Percentiles rank a stretch among this genome's conserved stretches.
phyloP scores from a whole-genome alignment of 2,329 filamentous ascomycete species.

The Colletotrichum orchidophilum region DNA sequence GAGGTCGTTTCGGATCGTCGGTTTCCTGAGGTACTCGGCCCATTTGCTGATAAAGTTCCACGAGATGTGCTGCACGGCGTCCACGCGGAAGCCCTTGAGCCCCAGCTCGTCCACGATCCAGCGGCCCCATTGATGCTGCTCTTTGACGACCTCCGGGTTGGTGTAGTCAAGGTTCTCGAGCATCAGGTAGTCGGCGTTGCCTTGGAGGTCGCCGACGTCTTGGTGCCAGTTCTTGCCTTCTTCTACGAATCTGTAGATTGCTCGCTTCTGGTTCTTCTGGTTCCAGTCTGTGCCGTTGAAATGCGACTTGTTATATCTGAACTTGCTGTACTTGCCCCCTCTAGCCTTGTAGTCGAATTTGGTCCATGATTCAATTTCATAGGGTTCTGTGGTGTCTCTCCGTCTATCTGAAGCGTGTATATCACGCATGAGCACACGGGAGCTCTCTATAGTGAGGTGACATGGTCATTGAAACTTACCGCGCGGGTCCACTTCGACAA shows the following conservation, averaged over 20 bases:
- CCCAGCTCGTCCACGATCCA: slow-evolving; percentile 29
- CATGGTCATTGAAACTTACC: not conserved
- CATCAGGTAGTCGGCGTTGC: slow-evolving; percentile 31
- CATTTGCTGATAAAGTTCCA: slow-evolving; percentile 30
- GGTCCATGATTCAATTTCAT: slow-evolving; percentile 31
- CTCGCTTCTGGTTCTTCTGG: slow-evolving; percentile 23
- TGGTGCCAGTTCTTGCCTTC: slow-evolving; percentile 32
- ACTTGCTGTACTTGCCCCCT: slow-evolving; percentile 29
- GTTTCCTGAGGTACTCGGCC: slow-evolving; percentile 16
- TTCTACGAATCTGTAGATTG: slow-evolving; percentile 29
- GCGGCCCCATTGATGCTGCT: slow-evolving; percentile 25
- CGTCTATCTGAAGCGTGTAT: slow-evolving; percentile 14
- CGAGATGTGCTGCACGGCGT: slow-evolving; percentile 33
- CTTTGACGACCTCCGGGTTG: slow-evolving; percentile 25
- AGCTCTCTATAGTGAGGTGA: not conserved
- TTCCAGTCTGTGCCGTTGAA: slow-evolving; percentile 33
- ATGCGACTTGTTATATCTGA: slow-evolving; percentile 30
- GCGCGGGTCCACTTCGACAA: slow-evolving; percentile 22
- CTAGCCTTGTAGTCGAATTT: slow-evolving; percentile 24
- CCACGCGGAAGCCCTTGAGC: slow-evolving; percentile 21
- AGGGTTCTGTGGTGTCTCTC: slow-evolving; percentile 22
- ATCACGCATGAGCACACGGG: too few species aligned
- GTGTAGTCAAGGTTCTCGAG: slow-evolving; percentile 31
- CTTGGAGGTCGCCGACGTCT: slow-evolving; percentile 26
- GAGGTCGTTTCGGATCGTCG: slow-evolving; percentile 1